Conservation (phyloP, 2,329 filamentous ascomycete species). For the Xylaria sp. region DNA sequence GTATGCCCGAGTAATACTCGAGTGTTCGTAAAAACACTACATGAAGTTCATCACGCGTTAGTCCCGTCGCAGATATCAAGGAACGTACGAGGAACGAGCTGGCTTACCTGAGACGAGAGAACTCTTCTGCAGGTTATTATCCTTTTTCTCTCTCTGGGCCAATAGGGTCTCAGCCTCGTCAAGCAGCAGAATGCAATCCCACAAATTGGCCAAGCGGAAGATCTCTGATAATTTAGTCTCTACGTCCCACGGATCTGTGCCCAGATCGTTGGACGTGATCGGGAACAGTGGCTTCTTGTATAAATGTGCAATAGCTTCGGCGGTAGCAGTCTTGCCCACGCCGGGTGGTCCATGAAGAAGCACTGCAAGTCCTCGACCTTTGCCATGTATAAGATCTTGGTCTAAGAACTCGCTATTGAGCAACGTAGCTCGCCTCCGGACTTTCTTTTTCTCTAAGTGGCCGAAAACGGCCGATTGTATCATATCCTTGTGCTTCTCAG, state of each 20-base stretch:
- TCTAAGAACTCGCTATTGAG: constrained; percentile 26
- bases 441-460: constrained; percentile 31
- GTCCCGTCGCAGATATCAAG: background rate
- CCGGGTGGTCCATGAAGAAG: constrained; percentile 29
- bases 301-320: constrained; percentile 27
- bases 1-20: constrained; percentile 29
- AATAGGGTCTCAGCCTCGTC: constrained; percentile 33
- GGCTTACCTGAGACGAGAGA: constrained; percentile 39
- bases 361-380: constrained; percentile 26
- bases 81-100: background rate
- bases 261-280: constrained; percentile 29
- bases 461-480: constrained; percentile 30
- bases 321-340: constrained; percentile 30
- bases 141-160: constrained; percentile 28
- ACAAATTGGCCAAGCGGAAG: constrained; percentile 28
- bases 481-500: constrained; percentile 30
- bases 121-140: constrained; percentile 38
- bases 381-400: constrained; percentile 28
- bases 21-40: constrained; percentile 28
- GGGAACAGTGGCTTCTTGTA: constrained; percentile 30
- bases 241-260: constrained; percentile 31
- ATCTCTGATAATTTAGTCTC: constrained; percentile 27
- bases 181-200: constrained; percentile 31
- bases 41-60: background rate
- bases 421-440: constrained; percentile 26